phyloP scores from a whole-genome alignment of 441 rosid species.

The Theobroma grandiflorum region DNA sequence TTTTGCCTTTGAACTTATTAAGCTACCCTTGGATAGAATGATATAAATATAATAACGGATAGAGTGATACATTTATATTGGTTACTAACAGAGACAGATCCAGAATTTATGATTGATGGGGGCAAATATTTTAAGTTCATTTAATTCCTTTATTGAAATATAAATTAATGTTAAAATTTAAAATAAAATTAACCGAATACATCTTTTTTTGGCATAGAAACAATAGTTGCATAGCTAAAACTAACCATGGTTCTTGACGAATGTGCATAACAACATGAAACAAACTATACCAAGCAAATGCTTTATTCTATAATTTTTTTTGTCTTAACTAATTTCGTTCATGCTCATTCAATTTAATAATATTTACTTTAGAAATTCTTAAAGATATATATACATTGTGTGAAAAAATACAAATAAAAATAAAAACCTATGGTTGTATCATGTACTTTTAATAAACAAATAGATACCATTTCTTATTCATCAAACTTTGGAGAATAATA shows the following conservation, averaged over 20 bases:
- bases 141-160: not conserved
- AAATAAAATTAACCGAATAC: not conserved
- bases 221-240: not conserved
- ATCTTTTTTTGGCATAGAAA: not conserved
- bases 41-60: too few relatives aligned
- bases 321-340: too few relatives aligned
- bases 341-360: not conserved
- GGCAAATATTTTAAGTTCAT: not conserved
- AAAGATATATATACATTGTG: not conserved
- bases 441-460: not conserved
- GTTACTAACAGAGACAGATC: not conserved
- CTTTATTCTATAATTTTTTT: too few relatives aligned
- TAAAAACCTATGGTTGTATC: not conserved
- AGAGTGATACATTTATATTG: too few relatives aligned
- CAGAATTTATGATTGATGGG: not conserved
- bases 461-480: not conserved
- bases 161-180: not conserved
- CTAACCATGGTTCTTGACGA: not conserved
- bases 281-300: not conserved
- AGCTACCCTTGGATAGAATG: too few relatives aligned
- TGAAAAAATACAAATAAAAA: not conserved
- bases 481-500: not conserved
- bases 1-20: too few relatives aligned
- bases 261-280: not conserved
- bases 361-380: not conserved